These are phyloP conservation scores for Metschnikowia bowlesiae DNA, from an alignment of 805 yeast genomes.

Conservation along the genomic window DNA sequence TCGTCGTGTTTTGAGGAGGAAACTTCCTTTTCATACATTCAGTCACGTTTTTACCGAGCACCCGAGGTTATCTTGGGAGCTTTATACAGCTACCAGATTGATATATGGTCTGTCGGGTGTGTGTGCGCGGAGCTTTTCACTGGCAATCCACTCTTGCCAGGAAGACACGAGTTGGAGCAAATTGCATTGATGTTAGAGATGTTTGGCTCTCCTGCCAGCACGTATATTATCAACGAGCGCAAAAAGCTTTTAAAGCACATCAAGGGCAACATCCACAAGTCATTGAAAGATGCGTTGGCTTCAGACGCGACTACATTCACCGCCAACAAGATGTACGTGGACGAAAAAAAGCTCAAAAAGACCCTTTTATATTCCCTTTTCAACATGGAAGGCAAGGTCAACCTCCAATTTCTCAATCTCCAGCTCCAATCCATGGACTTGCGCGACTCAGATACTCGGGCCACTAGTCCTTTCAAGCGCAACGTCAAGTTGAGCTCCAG, in stretches of 20 bases:
- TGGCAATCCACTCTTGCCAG: constrained; percentile 17
- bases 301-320: constrained; percentile 8
- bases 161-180: constrained; percentile 45
- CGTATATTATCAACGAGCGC: constrained; percentile 37
- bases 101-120: constrained; percentile 92
- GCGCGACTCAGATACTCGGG: constrained; percentile 1
- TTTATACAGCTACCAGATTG: constrained; percentile 53
- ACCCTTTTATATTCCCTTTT: constrained; percentile 36
- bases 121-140: constrained; percentile 39
- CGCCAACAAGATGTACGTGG: constrained; percentile 11
- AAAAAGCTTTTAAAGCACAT: constrained; percentile 27
- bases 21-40: constrained; percentile 47
- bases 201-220: constrained; percentile 45
- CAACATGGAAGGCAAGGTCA: constrained; percentile 36
- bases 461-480: constrained; percentile 15
- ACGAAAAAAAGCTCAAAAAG: constrained; percentile 31
- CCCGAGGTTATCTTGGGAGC: constrained; percentile 74
- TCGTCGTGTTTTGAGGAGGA: constrained; percentile 48
- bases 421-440: constrained; percentile 17
- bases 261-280: constrained; percentile 11
- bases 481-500: constrained; percentile 27
- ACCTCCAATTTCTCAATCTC: constrained; percentile 29
- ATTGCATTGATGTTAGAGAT: constrained; percentile 39
- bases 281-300: constrained; percentile 11
- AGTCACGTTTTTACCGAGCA: constrained; percentile 71